Percentiles rank a stretch among this genome's conserved stretches.
phyloP scores from a whole-genome alignment of 139 green algal genomes.

The Zygnema cylindricum region DNA sequence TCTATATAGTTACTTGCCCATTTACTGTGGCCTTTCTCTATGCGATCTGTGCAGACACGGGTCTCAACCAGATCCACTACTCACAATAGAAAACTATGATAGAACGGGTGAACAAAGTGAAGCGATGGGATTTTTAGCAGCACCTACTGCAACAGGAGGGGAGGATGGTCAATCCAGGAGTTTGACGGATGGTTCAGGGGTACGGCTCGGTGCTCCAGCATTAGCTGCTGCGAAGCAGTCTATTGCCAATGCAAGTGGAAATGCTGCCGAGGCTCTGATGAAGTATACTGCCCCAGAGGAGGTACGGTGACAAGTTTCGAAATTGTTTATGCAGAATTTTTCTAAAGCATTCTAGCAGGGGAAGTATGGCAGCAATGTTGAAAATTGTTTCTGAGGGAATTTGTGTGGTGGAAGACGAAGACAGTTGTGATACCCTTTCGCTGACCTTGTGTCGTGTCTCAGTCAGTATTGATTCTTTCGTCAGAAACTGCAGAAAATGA shows the following conservation, averaged over 20 bases:
- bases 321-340: not conserved
- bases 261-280: conserved; percentile 32
- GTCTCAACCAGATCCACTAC: conserved; percentile 10
- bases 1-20: too few relatives aligned
- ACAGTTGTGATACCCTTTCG: too few relatives aligned
- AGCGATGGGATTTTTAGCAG: conserved; percentile 16
- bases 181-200: not conserved
- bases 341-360: not conserved
- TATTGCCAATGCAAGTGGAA: not conserved
- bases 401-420: too few relatives aligned
- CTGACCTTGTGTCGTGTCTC: too few relatives aligned
- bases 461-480: too few relatives aligned
- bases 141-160: not conserved
- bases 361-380: not conserved
- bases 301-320: conserved; percentile 14
- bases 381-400: not conserved
- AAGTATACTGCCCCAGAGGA: conserved; percentile 64
- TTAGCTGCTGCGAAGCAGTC: not conserved
- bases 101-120: conserved; percentile 48
- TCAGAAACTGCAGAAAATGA: too few relatives aligned
- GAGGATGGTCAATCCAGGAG: not conserved
- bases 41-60: conserved; percentile 28
- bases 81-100: conserved; percentile 29
- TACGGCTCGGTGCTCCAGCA: not conserved
- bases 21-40: too few relatives aligned